Percentiles rank a stretch among this genome's conserved stretches.
phyloP scores from a whole-genome alignment of 1,284 basidiomycete species.

The Ustilago curta region DNA sequence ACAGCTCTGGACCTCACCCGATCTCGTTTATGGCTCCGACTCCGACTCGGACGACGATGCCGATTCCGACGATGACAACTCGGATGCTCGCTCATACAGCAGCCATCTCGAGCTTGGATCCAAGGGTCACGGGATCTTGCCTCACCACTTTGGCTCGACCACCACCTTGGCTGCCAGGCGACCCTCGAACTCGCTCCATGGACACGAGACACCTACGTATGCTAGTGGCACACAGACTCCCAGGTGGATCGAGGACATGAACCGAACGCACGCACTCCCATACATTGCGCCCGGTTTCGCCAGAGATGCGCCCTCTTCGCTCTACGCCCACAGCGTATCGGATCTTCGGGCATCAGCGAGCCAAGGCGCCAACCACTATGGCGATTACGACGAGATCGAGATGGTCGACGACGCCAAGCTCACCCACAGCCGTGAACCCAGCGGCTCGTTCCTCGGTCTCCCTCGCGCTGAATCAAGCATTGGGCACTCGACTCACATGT shows the following conservation, averaged over 20 bases:
- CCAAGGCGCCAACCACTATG: conserved; percentile 11
- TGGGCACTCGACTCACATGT: conserved; percentile 20
- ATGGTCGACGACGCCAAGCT: conserved; percentile 8
- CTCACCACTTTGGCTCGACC: conserved; percentile 28
- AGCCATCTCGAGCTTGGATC: conserved; percentile 19
- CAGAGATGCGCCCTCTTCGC: conserved; percentile 14
- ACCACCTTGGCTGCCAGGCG: conserved; percentile 8
- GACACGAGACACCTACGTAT: conserved; percentile 17
- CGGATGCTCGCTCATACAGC: conserved; percentile 25
- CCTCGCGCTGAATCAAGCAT: conserved; percentile 12
- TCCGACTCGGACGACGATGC: conserved; percentile 22
- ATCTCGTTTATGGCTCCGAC: conserved; percentile 52
- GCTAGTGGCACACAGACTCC: conserved; percentile 40
- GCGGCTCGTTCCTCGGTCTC: conserved; percentile 4
- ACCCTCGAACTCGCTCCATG: conserved; percentile 7
- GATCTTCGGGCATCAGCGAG: conserved; percentile 13
- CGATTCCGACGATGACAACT: conserved; percentile 26
- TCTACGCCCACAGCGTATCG: conserved; percentile 18
- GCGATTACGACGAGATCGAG: conserved; percentile 35
- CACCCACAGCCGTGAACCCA: not conserved
- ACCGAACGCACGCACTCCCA: conserved; percentile 28
- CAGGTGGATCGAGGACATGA: conserved; percentile 49
- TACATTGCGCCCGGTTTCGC: conserved; percentile 47
- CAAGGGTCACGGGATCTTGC: conserved; percentile 11
- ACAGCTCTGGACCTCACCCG: conserved; percentile 44